phyloP scores from a whole-genome alignment of 805 yeast species.

The Grigorovia jiainica region DNA sequence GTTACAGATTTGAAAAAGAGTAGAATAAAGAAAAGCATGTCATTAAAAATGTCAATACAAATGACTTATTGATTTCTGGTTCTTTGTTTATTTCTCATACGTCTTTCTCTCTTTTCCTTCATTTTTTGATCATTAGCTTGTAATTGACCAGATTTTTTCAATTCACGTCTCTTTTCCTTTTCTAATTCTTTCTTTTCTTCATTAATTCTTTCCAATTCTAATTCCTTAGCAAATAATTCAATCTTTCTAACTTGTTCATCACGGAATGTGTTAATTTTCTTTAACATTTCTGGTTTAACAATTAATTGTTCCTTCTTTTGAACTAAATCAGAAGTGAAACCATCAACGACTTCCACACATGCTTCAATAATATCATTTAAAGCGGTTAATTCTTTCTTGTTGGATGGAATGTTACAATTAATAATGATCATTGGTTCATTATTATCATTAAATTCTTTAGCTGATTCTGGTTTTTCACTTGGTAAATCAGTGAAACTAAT shows the following conservation, averaged over 20 bases:
- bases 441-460: slow-evolving; percentile 44
- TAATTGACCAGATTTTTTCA: slow-evolving; percentile 61
- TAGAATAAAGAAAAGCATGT: background rate
- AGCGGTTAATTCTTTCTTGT: slow-evolving; percentile 40
- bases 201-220: slow-evolving; percentile 57
- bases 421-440: slow-evolving; percentile 44
- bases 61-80: slow-evolving; percentile 18
- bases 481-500: slow-evolving; percentile 82
- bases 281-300: slow-evolving; percentile 65
- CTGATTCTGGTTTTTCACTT: slow-evolving; percentile 53
- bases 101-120: slow-evolving; percentile 72
- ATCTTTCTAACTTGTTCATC: slow-evolving; percentile 62
- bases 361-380: slow-evolving; percentile 43
- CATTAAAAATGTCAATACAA: background rate
- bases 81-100: slow-evolving; percentile 55
- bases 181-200: slow-evolving; percentile 63
- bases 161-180: slow-evolving; percentile 51
- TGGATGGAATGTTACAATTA: slow-evolving; percentile 43
- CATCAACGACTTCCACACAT: slow-evolving; percentile 51
- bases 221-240: slow-evolving; percentile 55
- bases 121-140: slow-evolving; percentile 70
- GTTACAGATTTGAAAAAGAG: background rate
- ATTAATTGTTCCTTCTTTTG: slow-evolving; percentile 36
- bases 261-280: slow-evolving; percentile 71
- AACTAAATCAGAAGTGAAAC: slow-evolving; percentile 33